These are phyloP conservation scores for Penicillium hordei DNA, from an alignment of 2,329 filamentous ascomycete genomes.

Conservation along the genomic window DNA sequence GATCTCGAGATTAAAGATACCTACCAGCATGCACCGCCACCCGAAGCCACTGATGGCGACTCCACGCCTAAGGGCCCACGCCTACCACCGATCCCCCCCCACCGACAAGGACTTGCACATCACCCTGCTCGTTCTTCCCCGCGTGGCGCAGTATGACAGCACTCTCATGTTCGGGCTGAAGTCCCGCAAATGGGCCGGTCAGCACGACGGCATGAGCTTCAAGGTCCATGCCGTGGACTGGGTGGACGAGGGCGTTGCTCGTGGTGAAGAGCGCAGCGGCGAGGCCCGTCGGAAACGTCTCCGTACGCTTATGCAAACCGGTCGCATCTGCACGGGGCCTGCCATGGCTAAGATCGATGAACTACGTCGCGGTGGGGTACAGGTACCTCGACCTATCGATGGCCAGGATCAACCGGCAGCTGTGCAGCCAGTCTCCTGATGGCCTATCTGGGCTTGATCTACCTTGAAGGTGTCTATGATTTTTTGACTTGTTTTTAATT, in stretches of 20 bases:
- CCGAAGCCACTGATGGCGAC: slow-evolving; percentile 28
- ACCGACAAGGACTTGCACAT: slow-evolving; percentile 79
- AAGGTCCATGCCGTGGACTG: slow-evolving; percentile 79
- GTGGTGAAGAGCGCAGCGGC: slow-evolving; percentile 48
- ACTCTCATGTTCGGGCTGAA: slow-evolving; percentile 77
- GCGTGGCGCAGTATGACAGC: slow-evolving; percentile 71
- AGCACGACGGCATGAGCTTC: slow-evolving; percentile 86
- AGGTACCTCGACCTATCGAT: slow-evolving; percentile 32
- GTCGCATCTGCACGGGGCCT: slow-evolving; percentile 44
- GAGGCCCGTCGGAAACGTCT: slow-evolving; percentile 52
- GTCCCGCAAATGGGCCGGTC: slow-evolving; percentile 73
- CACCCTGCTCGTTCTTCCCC: slow-evolving; percentile 78
- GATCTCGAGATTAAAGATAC: slow-evolving; percentile 53
- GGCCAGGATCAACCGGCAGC: slow-evolving; percentile 26
- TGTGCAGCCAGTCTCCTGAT: slow-evolving; percentile 36
- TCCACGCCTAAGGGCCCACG: slow-evolving; percentile 30
- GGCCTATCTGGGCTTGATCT: not conserved
- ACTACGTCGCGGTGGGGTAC: slow-evolving; percentile 33
- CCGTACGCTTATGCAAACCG: slow-evolving; percentile 44
- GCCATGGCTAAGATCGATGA: slow-evolving; percentile 37
- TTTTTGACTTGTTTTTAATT: not conserved
- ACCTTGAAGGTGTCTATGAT: too few species aligned
- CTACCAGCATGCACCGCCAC: slow-evolving; percentile 45
- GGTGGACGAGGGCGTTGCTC: slow-evolving; percentile 67
- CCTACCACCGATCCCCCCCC: slow-evolving; percentile 54